Conservation (phyloP, 2,329 filamentous ascomycete species). For the Alternaria triticimaculans region DNA sequence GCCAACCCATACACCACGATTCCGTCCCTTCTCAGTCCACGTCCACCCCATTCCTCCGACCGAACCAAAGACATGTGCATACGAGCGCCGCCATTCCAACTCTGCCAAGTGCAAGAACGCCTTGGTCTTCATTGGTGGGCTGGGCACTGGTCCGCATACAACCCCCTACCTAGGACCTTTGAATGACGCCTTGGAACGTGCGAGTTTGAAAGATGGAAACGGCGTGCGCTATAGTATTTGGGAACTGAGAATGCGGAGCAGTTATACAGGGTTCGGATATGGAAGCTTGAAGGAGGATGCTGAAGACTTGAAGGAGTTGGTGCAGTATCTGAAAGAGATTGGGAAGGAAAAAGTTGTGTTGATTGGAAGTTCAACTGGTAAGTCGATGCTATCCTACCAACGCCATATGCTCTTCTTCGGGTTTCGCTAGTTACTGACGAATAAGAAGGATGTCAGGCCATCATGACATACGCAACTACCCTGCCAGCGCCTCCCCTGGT, state of each 20-base stretch:
- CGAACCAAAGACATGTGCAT: conserved; percentile 16
- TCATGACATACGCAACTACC: conserved; percentile 15
- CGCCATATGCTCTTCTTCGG: not conserved
- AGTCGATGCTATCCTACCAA: not conserved
- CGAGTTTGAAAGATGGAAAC: not conserved
- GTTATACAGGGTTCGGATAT: conserved; percentile 26
- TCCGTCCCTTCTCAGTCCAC: conserved; percentile 7
- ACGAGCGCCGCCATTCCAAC: conserved; percentile 16
- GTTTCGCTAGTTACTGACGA: not conserved
- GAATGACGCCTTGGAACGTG: not conserved
- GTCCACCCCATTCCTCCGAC: conserved; percentile 20
- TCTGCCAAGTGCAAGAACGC: conserved; percentile 11
- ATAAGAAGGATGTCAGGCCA: conserved; percentile 19
- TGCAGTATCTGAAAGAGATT: conserved; percentile 13
- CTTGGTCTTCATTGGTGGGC: conserved; percentile 23
- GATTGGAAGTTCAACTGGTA: conserved; percentile 2
- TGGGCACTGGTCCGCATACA: conserved; percentile 24
- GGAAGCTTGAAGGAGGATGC: conserved; percentile 25
- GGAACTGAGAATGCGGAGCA: conserved; percentile 29
- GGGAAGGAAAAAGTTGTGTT: not conserved
- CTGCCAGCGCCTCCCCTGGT: not conserved
- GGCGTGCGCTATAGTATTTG: conserved; percentile 16
- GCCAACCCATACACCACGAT: not conserved
- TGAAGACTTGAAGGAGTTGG: conserved; percentile 19
- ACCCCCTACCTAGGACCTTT: conserved; percentile 3